These are phyloP conservation scores for Talaromyces pinophilus DNA, from an alignment of 2,329 filamentous ascomycete genomes.

Conservation along the genomic window DNA sequence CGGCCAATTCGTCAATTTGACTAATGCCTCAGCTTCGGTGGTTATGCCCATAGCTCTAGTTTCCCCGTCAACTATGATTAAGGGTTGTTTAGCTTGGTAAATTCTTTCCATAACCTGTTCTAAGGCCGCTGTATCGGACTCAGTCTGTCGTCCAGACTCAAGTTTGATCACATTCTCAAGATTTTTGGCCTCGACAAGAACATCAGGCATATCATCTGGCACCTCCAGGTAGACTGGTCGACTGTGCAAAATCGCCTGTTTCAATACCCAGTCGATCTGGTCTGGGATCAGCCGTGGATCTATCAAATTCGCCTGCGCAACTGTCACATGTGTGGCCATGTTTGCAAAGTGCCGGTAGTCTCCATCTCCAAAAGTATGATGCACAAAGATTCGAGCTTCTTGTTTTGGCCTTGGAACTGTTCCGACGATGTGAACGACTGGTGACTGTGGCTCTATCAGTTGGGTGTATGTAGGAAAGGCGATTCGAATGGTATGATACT, in stretches of 20 bases:
- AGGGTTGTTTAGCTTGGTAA: constrained; percentile 48
- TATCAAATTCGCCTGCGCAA: constrained; percentile 51
- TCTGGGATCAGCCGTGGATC: constrained; percentile 51
- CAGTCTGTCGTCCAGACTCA: constrained; percentile 15
- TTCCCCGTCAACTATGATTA: constrained; percentile 57
- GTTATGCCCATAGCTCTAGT: constrained; percentile 47
- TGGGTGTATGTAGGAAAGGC: constrained; percentile 24
- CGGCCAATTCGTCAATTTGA: constrained; percentile 49
- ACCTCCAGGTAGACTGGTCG: constrained; percentile 18
- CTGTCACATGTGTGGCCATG: constrained; percentile 54
- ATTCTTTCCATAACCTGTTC: constrained; percentile 45
- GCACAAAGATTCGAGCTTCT: constrained; percentile 28
- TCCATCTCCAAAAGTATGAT: constrained; percentile 32
- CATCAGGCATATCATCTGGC: constrained; percentile 10
- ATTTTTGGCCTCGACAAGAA: constrained; percentile 12
- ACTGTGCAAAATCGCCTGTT: constrained; percentile 27
- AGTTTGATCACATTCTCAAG: constrained; percentile 19
- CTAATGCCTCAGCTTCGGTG: constrained; percentile 47
- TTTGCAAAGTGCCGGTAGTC: constrained; percentile 32
- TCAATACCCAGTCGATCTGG: constrained; percentile 37
- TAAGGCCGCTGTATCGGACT: constrained; percentile 25
- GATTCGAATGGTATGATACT: constrained; percentile 21
- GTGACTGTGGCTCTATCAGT: constrained; percentile 22
- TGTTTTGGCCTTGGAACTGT: constrained; percentile 25
- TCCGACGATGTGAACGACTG: constrained; percentile 29